Evolutionary conservation across 331 rosid genomes (phyloP).

Genomic region (Prunus yedoensis): DNA sequence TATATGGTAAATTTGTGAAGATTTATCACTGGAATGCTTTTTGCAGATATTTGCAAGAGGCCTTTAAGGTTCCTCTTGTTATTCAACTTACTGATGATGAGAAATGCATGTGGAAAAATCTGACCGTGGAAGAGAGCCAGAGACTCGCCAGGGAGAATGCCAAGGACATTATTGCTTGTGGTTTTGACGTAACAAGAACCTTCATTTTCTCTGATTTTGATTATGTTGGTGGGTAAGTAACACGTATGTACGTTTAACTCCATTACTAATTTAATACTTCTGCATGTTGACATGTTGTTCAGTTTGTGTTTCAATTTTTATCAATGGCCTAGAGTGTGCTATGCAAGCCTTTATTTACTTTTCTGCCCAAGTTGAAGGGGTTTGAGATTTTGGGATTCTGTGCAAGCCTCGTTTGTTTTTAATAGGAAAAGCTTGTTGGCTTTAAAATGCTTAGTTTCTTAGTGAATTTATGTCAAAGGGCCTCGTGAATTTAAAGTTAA

Average conservation of each 20-base stretch:
- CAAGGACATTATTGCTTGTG: conserved; percentile 96
- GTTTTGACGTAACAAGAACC: conserved; percentile 81
- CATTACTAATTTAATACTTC: neutral
- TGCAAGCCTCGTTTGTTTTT: neutral
- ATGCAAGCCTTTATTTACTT: neutral
- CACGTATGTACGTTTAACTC: conserved; percentile 9
- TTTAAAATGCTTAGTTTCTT: neutral
- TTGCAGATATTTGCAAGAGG: conserved; percentile 92
- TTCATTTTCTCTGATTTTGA: conserved; percentile 84
- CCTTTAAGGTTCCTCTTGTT: conserved; percentile 96
- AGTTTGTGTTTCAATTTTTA: neutral
- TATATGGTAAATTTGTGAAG: neutral
- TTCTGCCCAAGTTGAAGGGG: neutral
- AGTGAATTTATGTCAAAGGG: neutral
- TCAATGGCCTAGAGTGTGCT: neutral
- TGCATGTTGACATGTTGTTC: neutral
- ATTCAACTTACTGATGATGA: conserved; percentile 96
- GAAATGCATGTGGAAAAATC: conserved; percentile 89
- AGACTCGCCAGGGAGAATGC: conserved; percentile 95
- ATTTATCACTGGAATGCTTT: neutral
- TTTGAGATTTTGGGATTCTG: neutral
- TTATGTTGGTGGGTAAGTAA: conserved; percentile 86
- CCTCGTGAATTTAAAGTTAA: neutral
- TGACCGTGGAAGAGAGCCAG: conserved; percentile 70
- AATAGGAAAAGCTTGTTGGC: neutral